Conservation (phyloP, 306 rosid species). For the Spatholobus suberectus region DNA sequence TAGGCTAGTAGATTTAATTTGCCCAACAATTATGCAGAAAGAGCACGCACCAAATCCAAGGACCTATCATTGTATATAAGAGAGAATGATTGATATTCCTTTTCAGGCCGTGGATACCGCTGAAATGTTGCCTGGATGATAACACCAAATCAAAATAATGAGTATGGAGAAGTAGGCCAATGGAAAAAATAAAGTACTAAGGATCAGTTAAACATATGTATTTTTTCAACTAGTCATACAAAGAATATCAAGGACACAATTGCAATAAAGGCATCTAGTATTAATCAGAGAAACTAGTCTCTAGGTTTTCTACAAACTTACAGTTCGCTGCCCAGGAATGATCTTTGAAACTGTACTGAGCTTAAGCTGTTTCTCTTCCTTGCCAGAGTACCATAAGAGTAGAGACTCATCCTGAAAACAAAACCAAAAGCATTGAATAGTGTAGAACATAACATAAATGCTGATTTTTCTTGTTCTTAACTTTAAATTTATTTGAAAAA, state of each 20-base stretch:
- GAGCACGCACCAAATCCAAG: slow-evolving; percentile 89
- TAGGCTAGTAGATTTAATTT: slow-evolving; percentile 16
- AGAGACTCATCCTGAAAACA: slow-evolving; percentile 79
- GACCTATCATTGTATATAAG: slow-evolving; percentile 84
- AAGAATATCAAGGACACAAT: slow-evolving; percentile 21
- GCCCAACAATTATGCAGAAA: slow-evolving; percentile 28
- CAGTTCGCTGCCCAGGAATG: slow-evolving; percentile 98
- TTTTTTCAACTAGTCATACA: slow-evolving; percentile 4
- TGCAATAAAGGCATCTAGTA: slow-evolving; percentile 24
- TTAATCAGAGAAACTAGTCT: slow-evolving; percentile 26
- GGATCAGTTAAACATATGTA: slow-evolving; percentile 23
- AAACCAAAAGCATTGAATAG: slow-evolving; percentile 33
- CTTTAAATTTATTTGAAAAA: slow-evolving; percentile 23
- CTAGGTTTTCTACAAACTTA: slow-evolving; percentile 60
- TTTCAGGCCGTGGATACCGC: slow-evolving; percentile 96
- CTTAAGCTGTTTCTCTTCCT: slow-evolving; percentile 83
- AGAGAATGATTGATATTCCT: slow-evolving; percentile 98
- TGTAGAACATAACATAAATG: slow-evolving; percentile 36
- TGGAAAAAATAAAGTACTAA: slow-evolving; percentile 12
- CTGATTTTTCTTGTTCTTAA: slow-evolving; percentile 11
- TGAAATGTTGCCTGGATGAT: slow-evolving; percentile 86
- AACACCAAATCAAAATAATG: slow-evolving; percentile 43
- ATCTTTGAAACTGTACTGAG: slow-evolving; percentile 80
- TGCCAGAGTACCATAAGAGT: slow-evolving; percentile 91
- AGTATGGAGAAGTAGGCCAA: slow-evolving; percentile 34